Conservation (phyloP, 1,139 yeast species). For the Scheffersomyces insectosa region DNA sequence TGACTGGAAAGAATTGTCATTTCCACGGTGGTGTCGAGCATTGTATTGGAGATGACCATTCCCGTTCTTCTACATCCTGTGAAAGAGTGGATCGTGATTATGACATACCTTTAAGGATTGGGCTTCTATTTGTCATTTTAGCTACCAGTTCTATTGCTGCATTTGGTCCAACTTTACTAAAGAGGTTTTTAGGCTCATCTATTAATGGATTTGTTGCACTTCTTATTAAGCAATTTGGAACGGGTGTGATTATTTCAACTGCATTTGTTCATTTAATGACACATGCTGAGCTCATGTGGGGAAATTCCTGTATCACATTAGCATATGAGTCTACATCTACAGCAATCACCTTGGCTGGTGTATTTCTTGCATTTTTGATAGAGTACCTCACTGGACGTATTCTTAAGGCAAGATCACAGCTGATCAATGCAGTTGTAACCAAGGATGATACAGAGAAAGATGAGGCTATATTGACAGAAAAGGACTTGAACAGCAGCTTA, state of each 20-base stretch:
- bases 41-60: conserved; percentile 22
- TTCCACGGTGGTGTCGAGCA: conserved; percentile 45
- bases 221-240: conserved; percentile 23
- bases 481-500: background rate
- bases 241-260: conserved; percentile 28
- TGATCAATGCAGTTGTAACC: background rate
- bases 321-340: conserved; percentile 9
- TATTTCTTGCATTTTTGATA: conserved; percentile 29
- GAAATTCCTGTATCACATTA: conserved; percentile 22
- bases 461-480: background rate
- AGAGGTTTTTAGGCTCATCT: conserved; percentile 18
- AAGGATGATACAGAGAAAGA: background rate
- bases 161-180: conserved; percentile 22
- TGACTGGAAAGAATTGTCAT: conserved; percentile 26
- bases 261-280: conserved; percentile 27
- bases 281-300: conserved; percentile 25
- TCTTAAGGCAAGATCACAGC: background rate
- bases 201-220: conserved; percentile 19
- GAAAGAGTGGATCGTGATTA: conserved; percentile 26
- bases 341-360: conserved; percentile 28
- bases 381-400: conserved; percentile 15
- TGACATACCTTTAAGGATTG: conserved; percentile 27
- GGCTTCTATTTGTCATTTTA: conserved; percentile 30
- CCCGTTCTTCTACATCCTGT: conserved; percentile 10
- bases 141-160: conserved; percentile 32